Percentiles rank a stretch among this genome's conserved stretches.
These are phyloP conservation scores for Rossbeevera mucosa DNA, from an alignment of 768 basidiomycete genomes.

Conservation along the genomic window DNA sequence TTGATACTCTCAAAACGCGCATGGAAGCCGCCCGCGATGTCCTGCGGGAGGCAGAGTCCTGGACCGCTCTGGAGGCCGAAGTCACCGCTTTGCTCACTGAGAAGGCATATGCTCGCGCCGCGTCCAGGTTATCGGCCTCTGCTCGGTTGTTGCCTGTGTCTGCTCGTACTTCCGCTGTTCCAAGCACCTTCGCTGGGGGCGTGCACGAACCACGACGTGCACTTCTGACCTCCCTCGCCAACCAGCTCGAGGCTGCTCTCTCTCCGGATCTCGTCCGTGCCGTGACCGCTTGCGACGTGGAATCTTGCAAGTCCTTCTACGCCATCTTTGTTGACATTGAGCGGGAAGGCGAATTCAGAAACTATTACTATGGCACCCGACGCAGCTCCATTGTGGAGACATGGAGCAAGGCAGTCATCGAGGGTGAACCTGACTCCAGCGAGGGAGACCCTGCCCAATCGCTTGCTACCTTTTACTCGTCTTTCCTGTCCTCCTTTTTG, in stretches of 20 bases:
- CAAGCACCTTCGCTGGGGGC: slow-evolving; percentile 12
- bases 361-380: slow-evolving; percentile 89
- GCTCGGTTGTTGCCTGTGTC: slow-evolving; percentile 87
- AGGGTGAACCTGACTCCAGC: slow-evolving; percentile 16
- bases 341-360: slow-evolving; percentile 86
- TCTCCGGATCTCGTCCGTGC: slow-evolving; percentile 88
- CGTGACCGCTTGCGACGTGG: slow-evolving; percentile 72
- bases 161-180: slow-evolving; percentile 74
- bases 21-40: slow-evolving; percentile 92
- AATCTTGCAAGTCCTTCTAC: slow-evolving; percentile 73
- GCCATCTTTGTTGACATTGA: slow-evolving; percentile 88
- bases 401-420: slow-evolving; percentile 63
- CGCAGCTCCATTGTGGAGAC: slow-evolving; percentile 55
- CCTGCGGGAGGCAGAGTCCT: slow-evolving; percentile 90
- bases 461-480: slow-evolving; percentile 65
- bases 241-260: slow-evolving; percentile 89
- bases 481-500: slow-evolving; percentile 71
- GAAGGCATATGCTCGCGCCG: slow-evolving; percentile 80
- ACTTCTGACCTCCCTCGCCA: slow-evolving; percentile 88
- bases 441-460: slow-evolving; percentile 35
- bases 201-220: slow-evolving; percentile 75
- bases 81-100: slow-evolving; percentile 81
- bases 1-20: slow-evolving; percentile 77
- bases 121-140: slow-evolving; percentile 88
- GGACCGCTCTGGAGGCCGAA: slow-evolving; percentile 93